Base-by-base conservation (phyloP, 1,139 yeast species). In the Kodamaea sp. region DNA sequence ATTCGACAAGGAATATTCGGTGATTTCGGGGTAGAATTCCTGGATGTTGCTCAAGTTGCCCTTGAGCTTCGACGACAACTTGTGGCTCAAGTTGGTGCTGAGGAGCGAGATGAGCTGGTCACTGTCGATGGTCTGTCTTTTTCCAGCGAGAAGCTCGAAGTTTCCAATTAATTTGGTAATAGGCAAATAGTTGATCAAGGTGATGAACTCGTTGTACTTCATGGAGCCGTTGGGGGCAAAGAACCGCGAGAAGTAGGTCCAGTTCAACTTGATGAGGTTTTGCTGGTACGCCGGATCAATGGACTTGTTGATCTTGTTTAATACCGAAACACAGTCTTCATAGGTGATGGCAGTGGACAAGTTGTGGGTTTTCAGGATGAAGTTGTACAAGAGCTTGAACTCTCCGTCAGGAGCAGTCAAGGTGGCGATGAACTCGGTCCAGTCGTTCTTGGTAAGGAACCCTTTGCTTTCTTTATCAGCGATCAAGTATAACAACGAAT, bases 391-490 rank as follows among this genome's bases (percentile, higher is more conserved):
- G 26, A 79, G 59, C 45, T 77, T 74, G 53, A 77, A 74, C 46
- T 76, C 78, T 38, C 83, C 83, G 47, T 80, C 81, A 34, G 67
- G 66, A 29, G 73, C 63, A 28, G 78, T 72, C 41, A 83, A 63
- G 22, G 80, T 67, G 35, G 69, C 61, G 42, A 80, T 72, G 51
- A 83, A 80, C 23, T 66, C 63, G 25, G 75, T 59, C 76, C 86
- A 84, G 47, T 84, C 89, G 10, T 59, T 52, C 30, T 78, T 72
- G 26, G 72, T 71, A 31, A 83, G 61, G 45, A 69, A 81, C 1
- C 90, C 90, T 49, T 81, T 82, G 39, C 69, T 67, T 27, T 72
- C 71, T 37, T 70, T 68, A 54, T 83, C 92, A 16, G 87, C 80
- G 24, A 83, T 72, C 35, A 82, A 66, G 50, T 80, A 83, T 35